A percentile compares a stretch with the other conserved stretches of the same genome.
Evolutionary conservation across 2,329 filamentous ascomycete genomes (phyloP).

Genomic region (Trichoderma semiorbis): DNA sequence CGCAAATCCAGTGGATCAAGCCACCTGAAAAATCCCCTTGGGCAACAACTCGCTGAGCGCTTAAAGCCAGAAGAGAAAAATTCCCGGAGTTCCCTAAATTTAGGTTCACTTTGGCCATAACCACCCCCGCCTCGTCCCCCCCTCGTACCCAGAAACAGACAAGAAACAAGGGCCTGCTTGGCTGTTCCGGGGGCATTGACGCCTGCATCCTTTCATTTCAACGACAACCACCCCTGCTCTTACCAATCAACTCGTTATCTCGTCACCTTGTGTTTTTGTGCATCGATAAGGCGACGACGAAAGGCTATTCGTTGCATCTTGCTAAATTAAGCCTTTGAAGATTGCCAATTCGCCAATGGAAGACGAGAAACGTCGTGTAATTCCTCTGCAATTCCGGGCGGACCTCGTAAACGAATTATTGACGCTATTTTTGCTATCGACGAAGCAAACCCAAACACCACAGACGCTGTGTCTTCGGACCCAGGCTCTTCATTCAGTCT

Average conservation of each 20-base stretch:
- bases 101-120: not conserved
- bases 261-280: not conserved
- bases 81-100: not conserved
- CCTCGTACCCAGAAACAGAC: not conserved
- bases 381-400: no score
- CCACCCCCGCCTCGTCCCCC: not conserved
- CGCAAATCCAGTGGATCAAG: not conserved
- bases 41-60: not conserved
- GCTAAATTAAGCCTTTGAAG: not conserved
- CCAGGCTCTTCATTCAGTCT: not conserved
- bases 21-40: not conserved
- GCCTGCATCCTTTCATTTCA: constrained; percentile 12
- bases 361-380: not conserved
- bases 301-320: not conserved
- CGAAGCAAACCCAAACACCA: not conserved
- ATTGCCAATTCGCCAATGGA: not conserved
- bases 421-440: no score
- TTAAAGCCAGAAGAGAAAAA: not conserved
- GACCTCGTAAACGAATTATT: not conserved
- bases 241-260: not conserved
- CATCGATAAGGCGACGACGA: not conserved
- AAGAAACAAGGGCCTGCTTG: not conserved
- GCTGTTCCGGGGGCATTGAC: not conserved
- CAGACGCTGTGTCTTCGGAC: not conserved
- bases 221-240: not conserved